Percentiles rank a stretch among this genome's conserved stretches.
phyloP scores from a whole-genome alignment of 202 grass and related monocot genomes.

The Hordeum pubiflorum region DNA sequence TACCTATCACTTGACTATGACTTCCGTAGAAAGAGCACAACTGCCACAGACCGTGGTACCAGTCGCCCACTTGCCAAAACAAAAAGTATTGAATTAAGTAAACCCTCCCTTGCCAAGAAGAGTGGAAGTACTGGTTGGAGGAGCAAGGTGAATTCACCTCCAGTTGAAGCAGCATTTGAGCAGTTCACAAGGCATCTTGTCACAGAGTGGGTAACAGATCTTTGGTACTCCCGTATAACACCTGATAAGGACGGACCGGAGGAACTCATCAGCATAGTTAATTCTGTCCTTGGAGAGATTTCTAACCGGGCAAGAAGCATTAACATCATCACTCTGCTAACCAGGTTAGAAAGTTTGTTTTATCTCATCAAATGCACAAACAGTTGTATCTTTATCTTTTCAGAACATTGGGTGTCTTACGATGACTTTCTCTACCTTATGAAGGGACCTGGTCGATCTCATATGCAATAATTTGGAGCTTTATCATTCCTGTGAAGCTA shows the following conservation, averaged over 20 bases:
- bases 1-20: constrained; percentile 83
- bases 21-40: constrained; percentile 59
- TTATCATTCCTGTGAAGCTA: constrained; percentile 73
- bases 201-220: constrained; percentile 86
- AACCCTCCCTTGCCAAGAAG: constrained; percentile 14
- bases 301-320: constrained; percentile 66
- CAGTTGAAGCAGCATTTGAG: constrained; percentile 80
- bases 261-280: constrained; percentile 60
- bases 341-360: constrained; percentile 47
- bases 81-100: constrained; percentile 45
- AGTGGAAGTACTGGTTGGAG: constrained; percentile 50
- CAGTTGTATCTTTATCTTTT: background rate
- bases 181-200: constrained; percentile 80
- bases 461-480: constrained; percentile 76
- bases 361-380: background rate
- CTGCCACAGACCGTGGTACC: background rate
- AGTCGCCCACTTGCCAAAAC: constrained; percentile 31
- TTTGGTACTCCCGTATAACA: constrained; percentile 95
- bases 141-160: constrained; percentile 80
- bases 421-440: constrained; percentile 26
- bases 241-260: constrained; percentile 85
- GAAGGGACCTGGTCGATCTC: constrained; percentile 75
- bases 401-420: constrained; percentile 23
- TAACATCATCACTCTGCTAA: constrained; percentile 81
- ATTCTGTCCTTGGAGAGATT: constrained; percentile 72